Conservation (phyloP, 2,329 filamentous ascomycete species). For the Aureobasidium zeae region DNA sequence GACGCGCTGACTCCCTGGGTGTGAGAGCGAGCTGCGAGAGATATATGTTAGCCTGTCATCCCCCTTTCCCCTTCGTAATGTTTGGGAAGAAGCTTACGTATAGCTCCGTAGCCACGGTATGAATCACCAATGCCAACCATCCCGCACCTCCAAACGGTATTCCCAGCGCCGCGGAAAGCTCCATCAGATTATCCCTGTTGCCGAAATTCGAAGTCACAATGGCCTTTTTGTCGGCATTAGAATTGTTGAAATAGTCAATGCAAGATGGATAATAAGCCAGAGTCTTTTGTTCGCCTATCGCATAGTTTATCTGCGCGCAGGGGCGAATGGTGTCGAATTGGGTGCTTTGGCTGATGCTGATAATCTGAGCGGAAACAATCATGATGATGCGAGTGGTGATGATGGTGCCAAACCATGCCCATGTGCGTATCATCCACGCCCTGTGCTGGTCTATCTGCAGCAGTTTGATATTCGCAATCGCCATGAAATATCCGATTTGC, state of each 20-base stretch:
- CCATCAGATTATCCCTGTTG: conserved; percentile 20
- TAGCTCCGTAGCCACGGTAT: conserved; percentile 35
- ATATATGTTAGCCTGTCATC: conserved; percentile 26
- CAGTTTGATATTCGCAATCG: conserved; percentile 49
- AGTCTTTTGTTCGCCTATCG: not conserved
- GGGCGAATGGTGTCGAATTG: conserved; percentile 27
- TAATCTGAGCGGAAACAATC: conserved; percentile 34
- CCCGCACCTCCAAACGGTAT: conserved; percentile 43
- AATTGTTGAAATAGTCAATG: not conserved
- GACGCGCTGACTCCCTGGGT: conserved; percentile 43
- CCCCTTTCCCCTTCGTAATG: too few species aligned
- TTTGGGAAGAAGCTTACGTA: not conserved
- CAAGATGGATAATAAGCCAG: conserved; percentile 1
- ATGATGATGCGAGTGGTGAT: conserved; percentile 37
- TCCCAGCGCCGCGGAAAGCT: conserved; percentile 38
- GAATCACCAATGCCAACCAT: conserved; percentile 46
- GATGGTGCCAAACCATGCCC: conserved; percentile 25
- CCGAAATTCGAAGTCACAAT: conserved; percentile 9
- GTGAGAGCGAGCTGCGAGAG: conserved; percentile 43
- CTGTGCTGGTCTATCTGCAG: conserved; percentile 56
- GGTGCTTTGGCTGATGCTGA: conserved; percentile 19
- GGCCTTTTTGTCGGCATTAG: not conserved
- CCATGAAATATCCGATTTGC: conserved; percentile 36
- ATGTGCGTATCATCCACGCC: conserved; percentile 51
- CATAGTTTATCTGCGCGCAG: conserved; percentile 35